phyloP scores from a whole-genome alignment of 163 green algal species.

The Coccomyxa subellipsoidea region DNA sequence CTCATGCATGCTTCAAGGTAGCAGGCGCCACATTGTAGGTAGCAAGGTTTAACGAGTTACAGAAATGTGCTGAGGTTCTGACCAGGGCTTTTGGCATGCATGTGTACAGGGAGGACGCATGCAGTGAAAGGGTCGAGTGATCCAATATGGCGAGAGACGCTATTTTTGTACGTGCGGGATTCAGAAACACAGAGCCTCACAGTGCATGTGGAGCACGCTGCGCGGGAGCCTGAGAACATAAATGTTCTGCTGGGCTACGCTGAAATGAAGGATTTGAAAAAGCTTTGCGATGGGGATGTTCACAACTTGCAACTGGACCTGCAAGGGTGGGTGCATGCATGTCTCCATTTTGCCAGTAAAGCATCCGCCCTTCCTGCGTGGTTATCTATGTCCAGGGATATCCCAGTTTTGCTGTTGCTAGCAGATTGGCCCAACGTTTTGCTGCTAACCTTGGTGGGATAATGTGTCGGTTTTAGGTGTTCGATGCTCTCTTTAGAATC shows the following conservation, averaged over 20 bases:
- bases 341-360: no score
- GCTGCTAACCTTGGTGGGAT: no score
- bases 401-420: no score
- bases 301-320: conserved; percentile 6
- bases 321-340: conserved; percentile 1
- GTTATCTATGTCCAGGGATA: no score
- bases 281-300: background rate
- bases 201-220: background rate
- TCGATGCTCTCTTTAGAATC: no score
- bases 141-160: background rate
- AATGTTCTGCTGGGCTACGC: background rate
- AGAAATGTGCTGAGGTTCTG: no score
- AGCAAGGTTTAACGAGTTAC: no score
- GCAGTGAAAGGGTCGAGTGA: background rate
- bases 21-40: no score
- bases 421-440: no score
- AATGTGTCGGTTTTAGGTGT: no score
- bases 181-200: background rate
- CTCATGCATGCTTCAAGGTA: background rate
- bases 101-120: background rate
- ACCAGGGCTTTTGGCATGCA: background rate
- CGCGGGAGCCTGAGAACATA: background rate
- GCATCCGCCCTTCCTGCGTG: no score
- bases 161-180: conserved; percentile 6
- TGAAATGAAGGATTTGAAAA: background rate